Percentiles rank a stretch among this genome's conserved stretches.
Conservation (phyloP, 164 flowering plant species). For the Chimonanthus praecox region DNA sequence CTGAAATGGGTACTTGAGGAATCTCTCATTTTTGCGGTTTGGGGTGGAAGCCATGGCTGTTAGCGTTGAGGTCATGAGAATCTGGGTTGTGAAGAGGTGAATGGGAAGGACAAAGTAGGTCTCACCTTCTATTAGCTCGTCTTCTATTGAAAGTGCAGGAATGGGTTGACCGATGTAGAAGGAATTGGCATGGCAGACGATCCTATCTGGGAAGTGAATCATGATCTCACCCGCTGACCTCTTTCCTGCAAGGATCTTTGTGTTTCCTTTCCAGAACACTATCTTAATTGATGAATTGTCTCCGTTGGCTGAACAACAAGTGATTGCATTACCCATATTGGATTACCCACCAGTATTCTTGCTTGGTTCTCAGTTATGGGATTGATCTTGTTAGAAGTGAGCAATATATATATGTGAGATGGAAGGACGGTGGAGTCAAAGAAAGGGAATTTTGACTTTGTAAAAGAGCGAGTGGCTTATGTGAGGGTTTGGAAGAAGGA, state of each 20-base stretch:
- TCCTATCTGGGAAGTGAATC: constrained; percentile 68
- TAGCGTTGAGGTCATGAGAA: constrained; percentile 43
- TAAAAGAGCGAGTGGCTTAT: not conserved
- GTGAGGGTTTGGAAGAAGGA: not conserved
- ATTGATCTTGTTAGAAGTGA: not conserved
- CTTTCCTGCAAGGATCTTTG: constrained; percentile 34
- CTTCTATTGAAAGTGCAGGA: constrained; percentile 54
- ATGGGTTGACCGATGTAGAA: constrained; percentile 79
- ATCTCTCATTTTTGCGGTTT: constrained; percentile 19
- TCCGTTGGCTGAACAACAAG: constrained; percentile 19
- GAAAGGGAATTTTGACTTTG: not conserved
- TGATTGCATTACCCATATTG: constrained; percentile 2
- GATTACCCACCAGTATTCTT: not conserved
- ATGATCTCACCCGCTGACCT: constrained; percentile 75
- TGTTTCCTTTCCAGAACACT: constrained; percentile 56
- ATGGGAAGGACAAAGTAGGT: constrained; percentile 83
- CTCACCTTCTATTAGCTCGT: constrained; percentile 38
- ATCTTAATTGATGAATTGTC: constrained; percentile 32
- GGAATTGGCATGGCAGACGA: constrained; percentile 77
- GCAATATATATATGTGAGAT: no score
- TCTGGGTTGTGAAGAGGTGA: constrained; percentile 40
- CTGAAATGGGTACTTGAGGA: constrained; percentile 38
- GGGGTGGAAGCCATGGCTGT: constrained; percentile 32
- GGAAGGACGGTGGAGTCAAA: not conserved
- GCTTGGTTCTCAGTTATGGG: not conserved